Evolutionary conservation across 139 green algal species (phyloP), one percentile per base, ranked within the genome.

Genomic region (Haematococcus lacustris): DNA sequence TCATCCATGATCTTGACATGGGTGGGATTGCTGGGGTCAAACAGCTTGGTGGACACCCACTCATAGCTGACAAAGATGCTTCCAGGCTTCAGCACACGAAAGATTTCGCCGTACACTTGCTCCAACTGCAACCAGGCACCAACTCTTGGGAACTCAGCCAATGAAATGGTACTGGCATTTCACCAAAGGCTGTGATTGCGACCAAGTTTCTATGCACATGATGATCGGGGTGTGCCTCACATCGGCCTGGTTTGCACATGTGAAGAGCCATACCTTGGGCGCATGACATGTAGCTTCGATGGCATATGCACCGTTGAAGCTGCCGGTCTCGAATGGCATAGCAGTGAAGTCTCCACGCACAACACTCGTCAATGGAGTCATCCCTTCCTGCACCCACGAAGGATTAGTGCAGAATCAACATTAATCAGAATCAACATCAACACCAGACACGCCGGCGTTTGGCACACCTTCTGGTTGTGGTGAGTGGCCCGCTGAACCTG

Each of bases 241-340:
- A n/a, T n/a, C n/a, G n/a, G n/a, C n/a, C n/a, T n/a, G n/a, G n/a
- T n/a, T n/a, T n/a, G 47, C 21, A 21, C 47, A 57, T 57, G 47
- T 21, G 21, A 21, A 57, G 13, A 13, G 21, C 33, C 73, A 73
- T 51, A 93, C 85, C 78, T 87, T 90, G 68, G 89, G 83, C 1
- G 94, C 92, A 77, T 99, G 96, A 87, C 96, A 99, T 25, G 96
- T 98, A 1, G 96, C 96, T 85, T 99, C 95, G 37, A 98, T 96
- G 30, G 91, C 89, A 73, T 98, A 98, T 0, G 90, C 92, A 17
- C 74, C 93, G 68, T 99, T 94, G 68, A 98, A 98, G 50, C 72
- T 91, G 60, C 72, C 74, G 30, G 88, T 76, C 38, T 87, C 74
- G 77, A 98, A 98, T 1, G 92, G 92, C 87, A 99, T 94, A 25